Evolutionary conservation across 2,329 filamentous ascomycete genomes (phyloP).

Genomic region (Claviceps sp.): DNA sequence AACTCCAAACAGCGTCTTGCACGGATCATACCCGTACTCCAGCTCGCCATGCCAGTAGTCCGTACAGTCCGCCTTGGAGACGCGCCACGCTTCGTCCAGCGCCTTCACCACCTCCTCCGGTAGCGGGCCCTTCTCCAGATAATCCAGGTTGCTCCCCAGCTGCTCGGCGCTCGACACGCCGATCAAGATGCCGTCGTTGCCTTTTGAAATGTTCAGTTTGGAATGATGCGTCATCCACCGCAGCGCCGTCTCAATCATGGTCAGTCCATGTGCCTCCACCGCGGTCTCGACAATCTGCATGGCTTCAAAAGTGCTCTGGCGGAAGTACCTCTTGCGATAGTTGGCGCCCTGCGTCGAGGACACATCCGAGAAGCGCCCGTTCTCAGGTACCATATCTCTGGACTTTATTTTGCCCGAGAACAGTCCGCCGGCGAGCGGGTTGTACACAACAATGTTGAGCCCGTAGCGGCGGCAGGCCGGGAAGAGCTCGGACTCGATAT

Average conservation of each 20-base stretch:
- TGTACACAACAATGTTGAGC: constrained; percentile 69
- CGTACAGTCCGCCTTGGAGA: constrained; percentile 44
- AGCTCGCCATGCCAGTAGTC: constrained; percentile 47
- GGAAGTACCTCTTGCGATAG: constrained; percentile 61
- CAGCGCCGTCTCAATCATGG: constrained; percentile 58
- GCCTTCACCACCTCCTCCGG: constrained; percentile 63
- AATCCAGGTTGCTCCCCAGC: constrained; percentile 42
- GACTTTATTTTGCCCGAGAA: constrained; percentile 70
- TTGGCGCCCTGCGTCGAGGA: constrained; percentile 34
- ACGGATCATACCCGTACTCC: constrained; percentile 53
- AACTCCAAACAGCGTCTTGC: constrained; percentile 41
- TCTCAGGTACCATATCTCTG: constrained; percentile 43
- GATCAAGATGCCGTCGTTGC: constrained; percentile 46
- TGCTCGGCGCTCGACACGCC: constrained; percentile 45
- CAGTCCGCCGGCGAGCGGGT: constrained; percentile 67
- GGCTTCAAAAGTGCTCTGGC: constrained; percentile 48
- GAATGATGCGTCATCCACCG: constrained; percentile 65
- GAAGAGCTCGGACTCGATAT: constrained; percentile 62
- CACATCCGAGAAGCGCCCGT: constrained; percentile 56
- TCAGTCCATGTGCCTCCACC: constrained; percentile 52
- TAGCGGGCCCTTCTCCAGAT: constrained; percentile 55
- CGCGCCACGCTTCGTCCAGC: constrained; percentile 64
- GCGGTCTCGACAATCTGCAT: constrained; percentile 55
- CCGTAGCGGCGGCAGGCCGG: constrained; percentile 62
- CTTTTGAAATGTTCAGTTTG: constrained; percentile 34